These are phyloP conservation scores for Tausonia pullulans DNA, from an alignment of 1,284 basidiomycete species.

Conservation along the genomic window DNA sequence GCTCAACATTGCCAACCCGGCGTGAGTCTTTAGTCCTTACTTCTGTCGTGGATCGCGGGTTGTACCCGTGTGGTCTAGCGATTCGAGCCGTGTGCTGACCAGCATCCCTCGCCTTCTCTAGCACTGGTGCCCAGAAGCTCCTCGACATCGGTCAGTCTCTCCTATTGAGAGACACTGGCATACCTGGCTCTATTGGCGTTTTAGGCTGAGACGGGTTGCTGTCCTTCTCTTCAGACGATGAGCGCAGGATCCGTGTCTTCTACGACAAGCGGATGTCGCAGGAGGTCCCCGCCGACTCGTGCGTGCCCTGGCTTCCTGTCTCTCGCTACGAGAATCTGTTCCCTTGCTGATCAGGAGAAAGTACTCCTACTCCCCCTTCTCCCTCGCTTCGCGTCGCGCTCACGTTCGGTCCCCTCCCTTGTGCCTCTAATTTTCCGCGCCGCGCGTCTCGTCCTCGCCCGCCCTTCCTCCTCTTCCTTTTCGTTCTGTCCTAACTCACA, in stretches of 20 bases:
- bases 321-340: background rate
- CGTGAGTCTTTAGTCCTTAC: background rate
- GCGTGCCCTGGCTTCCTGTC: background rate
- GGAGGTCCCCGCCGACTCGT: conserved; percentile 54
- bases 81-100: background rate
- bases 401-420: background rate
- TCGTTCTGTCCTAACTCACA: conserved; percentile 21
- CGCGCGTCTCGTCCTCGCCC: background rate
- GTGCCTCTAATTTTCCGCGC: background rate
- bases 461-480: background rate
- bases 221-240: conserved; percentile 9
- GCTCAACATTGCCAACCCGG: conserved; percentile 19
- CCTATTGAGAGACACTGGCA: background rate
- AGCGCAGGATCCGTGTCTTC: conserved; percentile 55
- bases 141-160: conserved; percentile 82
- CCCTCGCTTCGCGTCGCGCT: background rate
- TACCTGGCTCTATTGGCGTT: background rate
- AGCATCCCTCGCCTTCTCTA: conserved; percentile 64
- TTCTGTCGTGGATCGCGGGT: too few relatives aligned
- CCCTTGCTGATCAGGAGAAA: background rate
- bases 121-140: conserved; percentile 94
- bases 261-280: conserved; percentile 94
- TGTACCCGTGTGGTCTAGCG: too few relatives aligned
- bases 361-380: background rate
- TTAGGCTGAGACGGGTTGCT: background rate